These are phyloP conservation scores for Aristolochia contorta DNA, from an alignment of 164 flowering plant genomes.

Conservation along the genomic window DNA sequence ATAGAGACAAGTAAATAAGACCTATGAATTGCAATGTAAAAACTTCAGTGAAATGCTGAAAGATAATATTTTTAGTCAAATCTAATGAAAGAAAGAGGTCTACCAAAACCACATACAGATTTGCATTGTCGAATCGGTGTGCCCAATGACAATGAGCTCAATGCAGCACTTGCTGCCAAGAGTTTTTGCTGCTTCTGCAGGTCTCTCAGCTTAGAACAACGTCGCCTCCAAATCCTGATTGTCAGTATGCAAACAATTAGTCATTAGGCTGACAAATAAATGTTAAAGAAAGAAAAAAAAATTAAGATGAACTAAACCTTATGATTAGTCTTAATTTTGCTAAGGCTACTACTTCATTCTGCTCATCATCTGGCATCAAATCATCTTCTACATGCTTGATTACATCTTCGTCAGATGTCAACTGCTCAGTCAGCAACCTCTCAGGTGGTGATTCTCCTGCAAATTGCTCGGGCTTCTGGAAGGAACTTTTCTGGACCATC, in stretches of 20 bases:
- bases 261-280: background rate
- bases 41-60: background rate
- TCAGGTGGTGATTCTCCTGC: too few relatives aligned
- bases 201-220: slow-evolving; percentile 36
- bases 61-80: background rate
- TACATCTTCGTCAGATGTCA: slow-evolving; percentile 9
- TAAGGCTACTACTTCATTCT: slow-evolving; percentile 47
- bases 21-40: background rate
- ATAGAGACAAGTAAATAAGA: too few relatives aligned
- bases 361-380: slow-evolving; percentile 9
- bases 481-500: slow-evolving; percentile 6
- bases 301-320: slow-evolving; percentile 36
- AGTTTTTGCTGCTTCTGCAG: slow-evolving; percentile 49
- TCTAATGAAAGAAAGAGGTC: too few relatives aligned
- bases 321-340: slow-evolving; percentile 72
- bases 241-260: background rate
- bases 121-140: slow-evolving; percentile 40
- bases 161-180: slow-evolving; percentile 62
- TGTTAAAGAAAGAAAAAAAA: background rate
- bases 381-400: slow-evolving; percentile 19
- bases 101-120: slow-evolving; percentile 30
- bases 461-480: slow-evolving; percentile 9
- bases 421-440: slow-evolving; percentile 3
- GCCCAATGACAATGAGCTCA: slow-evolving; percentile 64
- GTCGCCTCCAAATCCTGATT: slow-evolving; percentile 79